Evolutionary conservation across 2,329 filamentous ascomycete genomes (phyloP), one percentile per base, ranked within the genome.

Genomic region (Fusarium sp.): DNA sequence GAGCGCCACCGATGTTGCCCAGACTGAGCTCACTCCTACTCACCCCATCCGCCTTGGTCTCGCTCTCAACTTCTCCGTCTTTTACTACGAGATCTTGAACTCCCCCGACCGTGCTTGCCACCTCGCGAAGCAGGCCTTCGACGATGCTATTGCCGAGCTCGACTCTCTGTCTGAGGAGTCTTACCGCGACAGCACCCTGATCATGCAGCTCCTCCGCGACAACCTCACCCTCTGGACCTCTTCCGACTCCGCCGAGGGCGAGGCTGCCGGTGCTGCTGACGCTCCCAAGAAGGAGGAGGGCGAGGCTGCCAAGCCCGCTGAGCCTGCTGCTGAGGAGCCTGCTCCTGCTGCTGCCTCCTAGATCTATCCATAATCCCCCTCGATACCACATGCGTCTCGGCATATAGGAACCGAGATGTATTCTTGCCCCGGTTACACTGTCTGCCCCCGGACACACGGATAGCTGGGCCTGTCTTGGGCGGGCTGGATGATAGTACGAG

Each of bases 51-150:
- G 95, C 79, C 93, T 98, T 73, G 95, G 95, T 83, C 92, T 98
- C 78, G 95, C 95, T 75, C 91, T 98, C 76, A 98, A 98, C 92
- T 98, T 98, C 90, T 98, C 95, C 72, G 95, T 98, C 78, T 98
- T 98, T 89, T 98, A 98, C 91, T 99, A 99, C 84, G 96, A 99
- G 90, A 99, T 98, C 82, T 88, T 98, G 79, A 99, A 98, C 88
- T 94, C 95, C 43, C 95, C 95, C 78, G 95, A 98, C 84, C 94
- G 93, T 80, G 95, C 95, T 79, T 98, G 95, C 90, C 95, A 98
- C 82, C 91, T 98, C 74, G 95, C 95, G 84, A 98, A 98, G 90
- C 95, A 98, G 87, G 95, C 95, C 53, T 98, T 98, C 80, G 95
- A 98, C 81, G 95, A 98, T 82, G 95, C 95, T 78, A 98, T 98